A percentile compares a stretch with the other conserved stretches of the same genome.
Evolutionary conservation across 441 rosid species (phyloP).

Genomic region (Rhodomyrtus psidioides): DNA sequence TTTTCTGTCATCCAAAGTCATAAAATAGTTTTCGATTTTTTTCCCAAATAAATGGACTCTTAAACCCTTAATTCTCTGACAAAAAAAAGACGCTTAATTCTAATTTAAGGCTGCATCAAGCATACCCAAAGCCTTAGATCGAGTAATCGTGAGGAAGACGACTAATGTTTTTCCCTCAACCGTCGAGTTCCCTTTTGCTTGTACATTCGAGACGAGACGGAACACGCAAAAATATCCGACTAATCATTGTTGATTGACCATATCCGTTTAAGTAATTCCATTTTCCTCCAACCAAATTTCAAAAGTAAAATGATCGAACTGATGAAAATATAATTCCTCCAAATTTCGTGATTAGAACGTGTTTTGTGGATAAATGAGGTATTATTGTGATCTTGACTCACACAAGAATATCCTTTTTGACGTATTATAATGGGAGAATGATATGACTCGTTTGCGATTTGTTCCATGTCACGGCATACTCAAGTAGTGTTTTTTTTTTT

Average conservation of each 20-base stretch:
- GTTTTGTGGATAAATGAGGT: background rate
- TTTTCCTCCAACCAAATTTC: background rate
- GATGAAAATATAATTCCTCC: background rate
- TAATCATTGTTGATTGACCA: background rate
- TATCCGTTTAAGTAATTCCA: background rate
- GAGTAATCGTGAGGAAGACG: background rate
- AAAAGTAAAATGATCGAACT: background rate
- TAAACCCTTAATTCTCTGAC: background rate
- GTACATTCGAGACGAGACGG: background rate
- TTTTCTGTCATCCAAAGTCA: background rate
- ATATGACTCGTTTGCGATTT: background rate
- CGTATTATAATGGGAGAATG: too few species aligned
- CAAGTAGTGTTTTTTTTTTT: too few species aligned
- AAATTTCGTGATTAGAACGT: background rate
- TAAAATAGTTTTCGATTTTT: accelerated
- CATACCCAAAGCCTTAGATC: background rate
- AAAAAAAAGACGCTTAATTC: background rate
- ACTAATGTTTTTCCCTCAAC: background rate
- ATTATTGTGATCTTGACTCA: background rate
- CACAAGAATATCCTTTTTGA: background rate
- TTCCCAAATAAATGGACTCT: background rate
- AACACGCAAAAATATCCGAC: background rate
- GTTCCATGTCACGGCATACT: accelerated
- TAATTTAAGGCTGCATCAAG: background rate
- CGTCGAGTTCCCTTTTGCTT: background rate